phyloP scores from a whole-genome alignment of 208 protist genomes.

The Acanthamoeba culbertsoni region DNA sequence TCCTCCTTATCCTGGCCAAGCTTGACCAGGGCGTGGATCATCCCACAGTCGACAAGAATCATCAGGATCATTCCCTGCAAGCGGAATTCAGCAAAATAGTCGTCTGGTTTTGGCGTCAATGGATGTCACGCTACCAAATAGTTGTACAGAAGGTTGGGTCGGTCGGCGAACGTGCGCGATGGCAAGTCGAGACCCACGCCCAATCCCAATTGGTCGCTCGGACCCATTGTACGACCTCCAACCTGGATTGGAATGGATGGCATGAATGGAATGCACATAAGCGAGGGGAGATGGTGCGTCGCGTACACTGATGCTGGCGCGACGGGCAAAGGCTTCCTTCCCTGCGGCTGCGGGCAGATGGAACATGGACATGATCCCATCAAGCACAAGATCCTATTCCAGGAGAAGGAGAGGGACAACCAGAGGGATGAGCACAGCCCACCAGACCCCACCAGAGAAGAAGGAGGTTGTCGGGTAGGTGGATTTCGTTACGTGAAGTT shows the following conservation, averaged over 20 bases:
- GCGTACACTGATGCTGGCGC: not conserved
- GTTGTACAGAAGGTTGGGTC: conserved; percentile 29
- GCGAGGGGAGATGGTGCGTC: not conserved
- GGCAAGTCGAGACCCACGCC: conserved; percentile 28
- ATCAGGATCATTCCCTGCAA: conserved; percentile 57
- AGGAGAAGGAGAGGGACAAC: too few species aligned
- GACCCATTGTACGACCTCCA: not conserved
- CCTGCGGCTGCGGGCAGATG: not conserved
- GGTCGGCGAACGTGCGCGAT: not conserved
- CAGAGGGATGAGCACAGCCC: too few species aligned
- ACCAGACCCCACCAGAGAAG: too few species aligned
- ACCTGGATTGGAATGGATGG: not conserved
- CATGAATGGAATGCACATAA: not conserved
- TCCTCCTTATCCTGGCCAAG: conserved; percentile 61
- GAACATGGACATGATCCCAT: conserved; percentile 11
- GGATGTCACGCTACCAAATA: not conserved
- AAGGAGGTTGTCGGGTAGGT: not conserved
- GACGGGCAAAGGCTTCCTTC: conserved; percentile 21
- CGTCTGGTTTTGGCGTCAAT: too few species aligned
- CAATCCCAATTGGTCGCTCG: not conserved
- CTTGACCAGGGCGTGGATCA: conserved; percentile 71
- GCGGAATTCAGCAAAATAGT: not conserved
- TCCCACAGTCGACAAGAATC: conserved; percentile 68
- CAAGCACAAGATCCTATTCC: conserved; percentile 11
- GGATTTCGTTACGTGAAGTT: conserved; percentile 45